A percentile compares a stretch with the other conserved stretches of the same genome.
phyloP scores from a whole-genome alignment of 768 basidiomycete genomes.

The Solioccasus polychromus region DNA sequence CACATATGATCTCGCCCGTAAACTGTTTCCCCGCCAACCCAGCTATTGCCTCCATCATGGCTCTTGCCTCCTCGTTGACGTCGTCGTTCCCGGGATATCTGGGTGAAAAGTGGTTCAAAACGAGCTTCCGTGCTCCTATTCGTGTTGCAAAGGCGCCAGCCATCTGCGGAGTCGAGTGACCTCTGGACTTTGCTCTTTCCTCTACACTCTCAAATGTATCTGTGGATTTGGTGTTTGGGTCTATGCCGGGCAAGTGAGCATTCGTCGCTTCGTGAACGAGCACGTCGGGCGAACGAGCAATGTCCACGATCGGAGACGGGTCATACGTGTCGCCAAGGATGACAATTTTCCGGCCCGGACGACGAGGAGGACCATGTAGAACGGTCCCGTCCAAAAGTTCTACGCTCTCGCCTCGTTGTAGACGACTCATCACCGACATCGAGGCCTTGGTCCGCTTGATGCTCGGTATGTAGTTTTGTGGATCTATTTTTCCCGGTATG shows the following conservation, averaged over 20 bases:
- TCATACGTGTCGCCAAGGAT: conserved; percentile 87
- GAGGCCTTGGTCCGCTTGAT: conserved; percentile 69
- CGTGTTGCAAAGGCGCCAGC: conserved; percentile 76
- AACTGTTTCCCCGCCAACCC: conserved; percentile 53
- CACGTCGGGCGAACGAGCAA: conserved; percentile 67
- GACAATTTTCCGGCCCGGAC: conserved; percentile 71
- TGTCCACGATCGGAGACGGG: conserved; percentile 58
- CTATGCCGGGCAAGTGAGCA: conserved; percentile 69
- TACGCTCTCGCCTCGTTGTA: conserved; percentile 65
- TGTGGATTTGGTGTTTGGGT: conserved; percentile 51
- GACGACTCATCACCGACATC: conserved; percentile 60
- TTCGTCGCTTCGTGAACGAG: conserved; percentile 91
- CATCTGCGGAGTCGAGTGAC: conserved; percentile 92
- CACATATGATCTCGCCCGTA: conserved; percentile 60
- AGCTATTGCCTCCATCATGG: conserved; percentile 63
- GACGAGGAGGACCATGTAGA: conserved; percentile 61
- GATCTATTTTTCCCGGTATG: conserved; percentile 75
- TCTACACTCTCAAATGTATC: conserved; percentile 66
- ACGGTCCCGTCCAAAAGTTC: conserved; percentile 69
- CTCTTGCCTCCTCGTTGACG: conserved; percentile 43
- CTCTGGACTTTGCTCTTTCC: conserved; percentile 63
- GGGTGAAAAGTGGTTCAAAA: conserved; percentile 85
- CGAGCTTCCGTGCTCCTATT: conserved; percentile 57
- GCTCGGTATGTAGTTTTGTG: conserved; percentile 61
- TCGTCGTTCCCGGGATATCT: conserved; percentile 72